A percentile compares a stretch with the other conserved stretches of the same genome.
Evolutionary conservation across 1,139 yeast genomes (phyloP).

Genomic region (Taphrina flavorubra): DNA sequence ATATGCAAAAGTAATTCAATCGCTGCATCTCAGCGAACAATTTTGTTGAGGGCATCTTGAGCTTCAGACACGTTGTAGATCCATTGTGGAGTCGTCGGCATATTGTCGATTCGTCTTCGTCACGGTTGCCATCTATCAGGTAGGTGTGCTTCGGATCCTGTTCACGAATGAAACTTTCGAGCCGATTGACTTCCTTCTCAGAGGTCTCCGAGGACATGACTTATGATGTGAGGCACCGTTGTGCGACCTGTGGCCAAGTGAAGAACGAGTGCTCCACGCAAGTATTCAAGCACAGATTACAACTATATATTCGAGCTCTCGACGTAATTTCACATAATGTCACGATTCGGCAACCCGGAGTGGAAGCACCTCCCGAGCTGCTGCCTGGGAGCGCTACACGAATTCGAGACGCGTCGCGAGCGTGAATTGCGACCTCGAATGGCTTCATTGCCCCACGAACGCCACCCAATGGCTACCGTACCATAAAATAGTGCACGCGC

Average conservation of each 20-base stretch:
- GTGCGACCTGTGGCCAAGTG: background rate
- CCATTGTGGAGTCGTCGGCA: constrained; percentile 28
- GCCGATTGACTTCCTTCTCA: constrained; percentile 23
- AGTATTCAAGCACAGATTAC: no score
- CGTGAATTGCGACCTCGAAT: background rate
- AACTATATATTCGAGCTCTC: background rate
- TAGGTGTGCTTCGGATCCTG: constrained; percentile 26
- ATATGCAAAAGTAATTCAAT: constrained; percentile 28
- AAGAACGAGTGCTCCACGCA: background rate
- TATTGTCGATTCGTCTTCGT: constrained; percentile 26
- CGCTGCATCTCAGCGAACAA: constrained; percentile 37
- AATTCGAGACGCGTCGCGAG: constrained; percentile 8
- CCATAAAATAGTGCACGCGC: no score
- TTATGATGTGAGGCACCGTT: background rate
- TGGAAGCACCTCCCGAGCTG: no score
- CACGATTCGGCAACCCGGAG: no score
- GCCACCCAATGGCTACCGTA: background rate
- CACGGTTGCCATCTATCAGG: constrained; percentile 34
- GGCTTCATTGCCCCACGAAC: constrained; percentile 3
- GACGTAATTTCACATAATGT: background rate
- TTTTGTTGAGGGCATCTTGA: constrained; percentile 33
- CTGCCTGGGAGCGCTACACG: no score
- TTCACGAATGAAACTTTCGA: constrained; percentile 29
- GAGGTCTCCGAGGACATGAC: background rate
- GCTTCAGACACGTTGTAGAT: constrained; percentile 28